Percentiles rank a stretch among this genome's conserved stretches.
phyloP scores from a whole-genome alignment of 352 stramenopile species.

The Elongisporangium undulatum region DNA sequence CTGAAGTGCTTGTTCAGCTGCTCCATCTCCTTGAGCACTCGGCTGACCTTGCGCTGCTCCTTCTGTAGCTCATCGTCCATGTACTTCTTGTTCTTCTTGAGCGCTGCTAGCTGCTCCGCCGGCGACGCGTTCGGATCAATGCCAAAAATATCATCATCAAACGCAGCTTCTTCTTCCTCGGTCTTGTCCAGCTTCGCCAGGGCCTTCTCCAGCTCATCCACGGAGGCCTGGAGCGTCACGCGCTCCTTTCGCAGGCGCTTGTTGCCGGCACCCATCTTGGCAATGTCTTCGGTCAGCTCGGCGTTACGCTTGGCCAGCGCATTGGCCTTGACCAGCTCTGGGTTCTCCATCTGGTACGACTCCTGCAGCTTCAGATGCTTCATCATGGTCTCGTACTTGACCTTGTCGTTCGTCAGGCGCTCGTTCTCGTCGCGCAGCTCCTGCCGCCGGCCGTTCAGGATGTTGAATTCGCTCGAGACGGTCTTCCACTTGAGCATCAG shows the following conservation, averaged over 20 bases:
- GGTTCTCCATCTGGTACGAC: conserved; percentile 63
- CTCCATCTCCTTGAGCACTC: conserved; percentile 82
- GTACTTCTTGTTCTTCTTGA: conserved; percentile 65
- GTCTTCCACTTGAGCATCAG: conserved; percentile 69
- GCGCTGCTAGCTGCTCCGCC: conserved; percentile 44
- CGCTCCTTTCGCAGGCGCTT: conserved; percentile 81
- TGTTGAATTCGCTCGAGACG: conserved; percentile 65
- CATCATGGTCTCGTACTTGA: conserved; percentile 73
- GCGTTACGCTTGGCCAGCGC: conserved; percentile 70
- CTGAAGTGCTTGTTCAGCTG: conserved; percentile 76
- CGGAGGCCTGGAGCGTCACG: conserved; percentile 48
- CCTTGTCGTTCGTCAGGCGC: conserved; percentile 58
- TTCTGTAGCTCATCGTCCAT: conserved; percentile 81
- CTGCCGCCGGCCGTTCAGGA: conserved; percentile 49
- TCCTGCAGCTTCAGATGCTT: conserved; percentile 80
- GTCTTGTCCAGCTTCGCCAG: conserved; percentile 56
- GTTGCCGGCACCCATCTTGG: conserved; percentile 79
- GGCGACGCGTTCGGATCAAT: conserved; percentile 59
- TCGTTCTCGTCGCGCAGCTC: conserved; percentile 78
- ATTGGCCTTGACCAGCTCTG: conserved; percentile 75
- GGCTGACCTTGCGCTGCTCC: conserved; percentile 67
- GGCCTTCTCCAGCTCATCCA: conserved; percentile 71
- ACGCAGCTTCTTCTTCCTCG: conserved; percentile 52
- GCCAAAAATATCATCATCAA: conserved; percentile 74
- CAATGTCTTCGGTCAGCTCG: conserved; percentile 79